phyloP scores from a whole-genome alignment of 805 yeast species.

The Henningerozyma blattae region DNA sequence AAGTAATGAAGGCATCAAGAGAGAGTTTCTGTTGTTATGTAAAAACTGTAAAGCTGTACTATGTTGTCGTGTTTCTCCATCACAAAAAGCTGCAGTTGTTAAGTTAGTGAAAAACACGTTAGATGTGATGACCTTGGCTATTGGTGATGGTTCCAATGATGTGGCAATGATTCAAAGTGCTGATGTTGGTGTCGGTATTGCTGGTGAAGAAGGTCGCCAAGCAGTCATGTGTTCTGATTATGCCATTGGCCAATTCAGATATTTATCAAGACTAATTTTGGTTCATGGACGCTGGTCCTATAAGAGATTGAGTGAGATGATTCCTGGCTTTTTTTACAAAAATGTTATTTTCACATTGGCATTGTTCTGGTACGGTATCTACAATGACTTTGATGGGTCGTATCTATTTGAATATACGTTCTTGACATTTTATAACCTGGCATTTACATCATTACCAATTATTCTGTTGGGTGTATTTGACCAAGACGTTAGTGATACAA shows the following conservation, averaged over 20 bases:
- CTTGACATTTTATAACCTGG: constrained; percentile 71
- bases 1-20: constrained; percentile 29
- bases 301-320: constrained; percentile 72
- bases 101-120: constrained; percentile 61
- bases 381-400: constrained; percentile 65
- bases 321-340: constrained; percentile 70
- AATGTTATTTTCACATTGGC: constrained; percentile 67
- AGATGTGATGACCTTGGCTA: constrained; percentile 75
- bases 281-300: constrained; percentile 86
- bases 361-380: constrained; percentile 71
- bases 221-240: constrained; percentile 85
- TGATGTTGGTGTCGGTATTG: constrained; percentile 80
- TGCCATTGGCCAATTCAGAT: constrained; percentile 80
- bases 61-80: constrained; percentile 82
- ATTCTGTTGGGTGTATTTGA: constrained; percentile 68
- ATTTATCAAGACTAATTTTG: constrained; percentile 47
- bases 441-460: constrained; percentile 72
- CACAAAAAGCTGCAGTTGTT: constrained; percentile 77
- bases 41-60: constrained; percentile 73
- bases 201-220: constrained; percentile 86
- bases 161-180: constrained; percentile 89
- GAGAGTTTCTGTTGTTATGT: constrained; percentile 58
- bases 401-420: constrained; percentile 70
- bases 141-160: constrained; percentile 85
- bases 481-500: constrained; percentile 64